Evolutionary conservation across 306 rosid genomes (phyloP).

Genomic region (Cucumis hystrix): DNA sequence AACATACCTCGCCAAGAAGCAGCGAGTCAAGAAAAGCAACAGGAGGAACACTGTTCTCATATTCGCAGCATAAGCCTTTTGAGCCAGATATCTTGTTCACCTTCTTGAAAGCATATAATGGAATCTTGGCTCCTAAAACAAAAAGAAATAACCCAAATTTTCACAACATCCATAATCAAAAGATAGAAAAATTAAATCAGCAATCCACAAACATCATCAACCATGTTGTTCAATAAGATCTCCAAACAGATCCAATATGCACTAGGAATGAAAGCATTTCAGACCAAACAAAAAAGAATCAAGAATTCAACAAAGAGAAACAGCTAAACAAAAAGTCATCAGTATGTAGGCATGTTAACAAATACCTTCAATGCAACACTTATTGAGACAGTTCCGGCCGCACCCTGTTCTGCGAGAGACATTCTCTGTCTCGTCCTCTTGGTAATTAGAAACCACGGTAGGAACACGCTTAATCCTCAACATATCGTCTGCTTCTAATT

Average conservation of each 20-base stretch:
- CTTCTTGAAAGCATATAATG: slow-evolving; percentile 69
- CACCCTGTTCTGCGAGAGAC: slow-evolving; percentile 43
- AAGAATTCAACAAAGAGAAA: not conserved
- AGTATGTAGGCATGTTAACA: not conserved
- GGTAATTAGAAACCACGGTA: slow-evolving; percentile 76
- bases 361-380: slow-evolving; percentile 74
- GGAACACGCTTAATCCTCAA: slow-evolving; percentile 89
- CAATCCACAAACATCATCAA: not conserved
- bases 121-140: slow-evolving; percentile 67
- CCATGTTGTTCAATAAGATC: not conserved
- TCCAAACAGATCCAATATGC: not conserved
- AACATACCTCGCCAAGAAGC: slow-evolving; percentile 71
- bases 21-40: slow-evolving; percentile 74
- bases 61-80: slow-evolving; percentile 12
- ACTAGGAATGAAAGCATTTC: not conserved
- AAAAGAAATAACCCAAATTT: not conserved
- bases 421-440: slow-evolving; percentile 57
- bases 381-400: slow-evolving; percentile 67
- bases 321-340: not conserved
- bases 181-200: not conserved
- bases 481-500: slow-evolving; percentile 17
- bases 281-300: not conserved
- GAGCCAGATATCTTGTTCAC: slow-evolving; percentile 17
- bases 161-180: not conserved
- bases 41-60: slow-evolving; percentile 40